Evolutionary conservation across 352 stramenopile species (phyloP).

Genomic region (Globisporangium irregulare): DNA sequence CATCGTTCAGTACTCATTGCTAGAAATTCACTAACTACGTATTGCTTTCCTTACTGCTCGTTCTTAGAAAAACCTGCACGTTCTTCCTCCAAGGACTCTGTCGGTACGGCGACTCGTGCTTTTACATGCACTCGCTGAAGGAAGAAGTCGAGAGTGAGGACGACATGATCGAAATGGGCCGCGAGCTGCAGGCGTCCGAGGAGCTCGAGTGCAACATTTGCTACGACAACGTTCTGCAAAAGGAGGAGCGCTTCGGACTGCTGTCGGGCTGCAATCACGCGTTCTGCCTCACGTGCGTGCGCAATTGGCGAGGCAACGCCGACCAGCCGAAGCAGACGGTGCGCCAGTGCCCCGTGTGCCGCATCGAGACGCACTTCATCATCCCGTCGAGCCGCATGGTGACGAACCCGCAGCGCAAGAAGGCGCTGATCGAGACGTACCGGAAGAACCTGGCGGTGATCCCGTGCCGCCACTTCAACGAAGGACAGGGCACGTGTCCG

Average conservation of each 20-base stretch:
- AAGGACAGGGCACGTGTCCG: conserved; percentile 75
- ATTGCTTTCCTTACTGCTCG: background rate
- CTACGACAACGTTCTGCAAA: conserved; percentile 72
- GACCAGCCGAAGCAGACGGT: conserved; percentile 79
- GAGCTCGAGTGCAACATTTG: conserved; percentile 86
- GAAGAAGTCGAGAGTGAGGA: conserved; percentile 38
- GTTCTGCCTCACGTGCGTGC: conserved; percentile 83
- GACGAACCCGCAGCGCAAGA: conserved; percentile 57
- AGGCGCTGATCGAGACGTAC: conserved; percentile 66
- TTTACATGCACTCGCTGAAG: conserved; percentile 71
- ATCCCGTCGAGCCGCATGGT: conserved; percentile 84
- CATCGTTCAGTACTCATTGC: background rate
- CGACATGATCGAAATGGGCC: conserved; percentile 49
- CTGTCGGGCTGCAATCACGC: conserved; percentile 77
- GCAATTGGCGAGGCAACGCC: conserved; percentile 64
- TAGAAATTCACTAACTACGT: background rate
- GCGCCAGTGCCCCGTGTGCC: conserved; percentile 74
- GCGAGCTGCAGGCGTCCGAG: conserved; percentile 61
- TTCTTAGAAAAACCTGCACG: conserved; percentile 67
- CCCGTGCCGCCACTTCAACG: conserved; percentile 81
- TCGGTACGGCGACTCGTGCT: conserved; percentile 77
- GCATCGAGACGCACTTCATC: conserved; percentile 78
- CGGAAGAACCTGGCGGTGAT: conserved; percentile 73
- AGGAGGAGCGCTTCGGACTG: conserved; percentile 79
- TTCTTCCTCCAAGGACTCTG: conserved; percentile 82